Conservation (phyloP, 2,329 filamentous ascomycete species). For the Colletotrichum salicis region DNA sequence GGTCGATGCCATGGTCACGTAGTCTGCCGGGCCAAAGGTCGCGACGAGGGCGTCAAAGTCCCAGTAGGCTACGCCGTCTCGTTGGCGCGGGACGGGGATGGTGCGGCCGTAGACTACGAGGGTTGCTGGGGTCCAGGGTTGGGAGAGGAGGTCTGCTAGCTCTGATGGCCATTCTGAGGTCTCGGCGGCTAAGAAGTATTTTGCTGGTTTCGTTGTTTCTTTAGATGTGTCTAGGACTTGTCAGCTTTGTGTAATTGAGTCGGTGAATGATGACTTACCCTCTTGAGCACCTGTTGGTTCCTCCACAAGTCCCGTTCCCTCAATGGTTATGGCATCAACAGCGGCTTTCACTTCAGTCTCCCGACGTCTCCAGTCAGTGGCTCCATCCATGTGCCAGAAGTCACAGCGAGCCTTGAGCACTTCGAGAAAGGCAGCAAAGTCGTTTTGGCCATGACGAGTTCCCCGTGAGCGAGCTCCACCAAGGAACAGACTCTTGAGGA, state of each 20-base stretch:
- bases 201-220: constrained; percentile 24
- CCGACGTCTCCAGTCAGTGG: constrained; percentile 74
- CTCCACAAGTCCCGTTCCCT: neutral
- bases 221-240: neutral
- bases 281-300: neutral
- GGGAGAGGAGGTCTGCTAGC: constrained; percentile 8
- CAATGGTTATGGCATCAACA: neutral
- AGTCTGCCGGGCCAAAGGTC: constrained; percentile 81
- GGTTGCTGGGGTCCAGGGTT: constrained; percentile 54
- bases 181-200: constrained; percentile 20
- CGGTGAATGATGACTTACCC: neutral
- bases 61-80: constrained; percentile 70
- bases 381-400: constrained; percentile 85
- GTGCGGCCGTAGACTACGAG: constrained; percentile 71
- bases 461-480: constrained; percentile 46
- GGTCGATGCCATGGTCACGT: constrained; percentile 81
- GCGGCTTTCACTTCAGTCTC: constrained; percentile 53
- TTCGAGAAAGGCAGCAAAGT: constrained; percentile 81
- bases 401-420: constrained; percentile 82
- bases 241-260: neutral
- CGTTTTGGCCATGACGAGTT: constrained; percentile 69
- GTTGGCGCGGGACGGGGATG: constrained; percentile 67
- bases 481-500: constrained; percentile 58
- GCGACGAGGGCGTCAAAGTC: constrained; percentile 76
- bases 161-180: constrained; percentile 23